Evolutionary conservation across 495 filamentous ascomycete species (phyloP).

Genomic region (Pyrenula aspistea): DNA sequence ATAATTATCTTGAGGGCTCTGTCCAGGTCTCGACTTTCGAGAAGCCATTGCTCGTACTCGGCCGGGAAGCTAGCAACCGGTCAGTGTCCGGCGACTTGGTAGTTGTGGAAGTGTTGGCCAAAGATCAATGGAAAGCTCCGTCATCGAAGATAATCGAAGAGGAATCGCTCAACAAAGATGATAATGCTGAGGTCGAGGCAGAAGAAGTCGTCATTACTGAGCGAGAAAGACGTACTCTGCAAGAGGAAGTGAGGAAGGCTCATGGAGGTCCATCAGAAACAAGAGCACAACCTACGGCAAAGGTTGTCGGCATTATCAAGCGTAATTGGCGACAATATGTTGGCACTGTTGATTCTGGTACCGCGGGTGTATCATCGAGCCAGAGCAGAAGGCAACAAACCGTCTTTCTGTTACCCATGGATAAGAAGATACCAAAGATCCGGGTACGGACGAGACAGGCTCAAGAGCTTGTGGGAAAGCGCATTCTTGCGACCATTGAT

Average conservation of each 20-base stretch:
- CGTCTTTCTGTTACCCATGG: slow-evolving; percentile 93
- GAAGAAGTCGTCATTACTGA: slow-evolving; percentile 59
- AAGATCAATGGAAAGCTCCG: slow-evolving; percentile 91
- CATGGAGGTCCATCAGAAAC: slow-evolving; percentile 72
- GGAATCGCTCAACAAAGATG: slow-evolving; percentile 81
- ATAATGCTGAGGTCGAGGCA: slow-evolving; percentile 77
- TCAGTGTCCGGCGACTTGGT: slow-evolving; percentile 84
- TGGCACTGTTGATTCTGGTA: slow-evolving; percentile 81
- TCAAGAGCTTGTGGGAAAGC: slow-evolving; percentile 73
- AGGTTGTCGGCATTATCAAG: slow-evolving; percentile 84
- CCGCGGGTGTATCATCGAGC: slow-evolving; percentile 55
- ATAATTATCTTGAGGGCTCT: slow-evolving; percentile 92
- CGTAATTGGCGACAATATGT: slow-evolving; percentile 98
- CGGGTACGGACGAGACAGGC: slow-evolving; percentile 84
- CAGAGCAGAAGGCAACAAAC: slow-evolving; percentile 76
- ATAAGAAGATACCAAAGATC: slow-evolving; percentile 94
- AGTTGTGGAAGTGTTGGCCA: slow-evolving; percentile 82
- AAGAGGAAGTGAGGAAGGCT: slow-evolving; percentile 79
- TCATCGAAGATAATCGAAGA: slow-evolving; percentile 94
- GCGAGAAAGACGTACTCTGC: slow-evolving; percentile 70
- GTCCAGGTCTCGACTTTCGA: slow-evolving; percentile 85
- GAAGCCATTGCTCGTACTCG: slow-evolving; percentile 73
- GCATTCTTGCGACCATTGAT: slow-evolving; percentile 91
- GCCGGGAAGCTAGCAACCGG: slow-evolving; percentile 94
- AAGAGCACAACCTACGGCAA: slow-evolving; percentile 78